Evolutionary conservation across 2,329 filamentous ascomycete genomes (phyloP), one percentile per base, ranked within the genome.

Genomic region (Fusarium piperis): DNA sequence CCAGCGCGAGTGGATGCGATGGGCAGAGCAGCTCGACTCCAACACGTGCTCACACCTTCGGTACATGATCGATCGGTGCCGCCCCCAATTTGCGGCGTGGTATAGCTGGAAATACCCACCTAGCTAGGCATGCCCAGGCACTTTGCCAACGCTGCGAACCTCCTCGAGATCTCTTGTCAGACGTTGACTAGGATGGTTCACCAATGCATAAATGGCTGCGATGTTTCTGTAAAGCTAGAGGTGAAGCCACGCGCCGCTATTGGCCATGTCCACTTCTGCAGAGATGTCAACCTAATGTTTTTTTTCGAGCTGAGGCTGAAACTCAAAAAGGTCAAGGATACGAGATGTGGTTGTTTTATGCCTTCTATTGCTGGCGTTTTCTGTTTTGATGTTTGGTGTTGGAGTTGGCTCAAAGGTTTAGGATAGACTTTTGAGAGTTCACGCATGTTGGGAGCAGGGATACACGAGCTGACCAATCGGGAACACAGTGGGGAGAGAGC

Each of bases 391-490:
- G 2, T n/a, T 30, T 48, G 9, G 44, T 30, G 44, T 30, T 48
- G 44, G 44, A 48, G 26, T 48, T 48, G 44, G 30, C 44, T n/a
- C 28, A 23, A 23, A 28, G 13, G 7, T 57, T 38, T 30, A 36
- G 32, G 33, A 35, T 59, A 36, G n/a, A 35, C 26, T 59, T 62
- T 33, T 60, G 58, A 57, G 39, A 44, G 59, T 55, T 62, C 46
- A 20, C 48, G 59, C 33, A 53, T 32, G 20, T 48, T 30, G 20
- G 20, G n/a, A 15, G 28, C 65, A 68, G 33, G 52, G 63, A 33
- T 57, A 44, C 6, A 63, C 32, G n/a, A 26, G 62, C 62, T 63
- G 65, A 39, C 74, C 73, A 76, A 76, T 76, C 74, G 73, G 73
- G 64, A 73, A 59, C 59, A 61, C 38, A 62, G 62, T 62, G 64